A percentile compares a stretch with the other conserved stretches of the same genome.
These are phyloP conservation scores for Dactylorhiza incarnata DNA, from an alignment of 106 monocot genomes.

Conservation along the genomic window DNA sequence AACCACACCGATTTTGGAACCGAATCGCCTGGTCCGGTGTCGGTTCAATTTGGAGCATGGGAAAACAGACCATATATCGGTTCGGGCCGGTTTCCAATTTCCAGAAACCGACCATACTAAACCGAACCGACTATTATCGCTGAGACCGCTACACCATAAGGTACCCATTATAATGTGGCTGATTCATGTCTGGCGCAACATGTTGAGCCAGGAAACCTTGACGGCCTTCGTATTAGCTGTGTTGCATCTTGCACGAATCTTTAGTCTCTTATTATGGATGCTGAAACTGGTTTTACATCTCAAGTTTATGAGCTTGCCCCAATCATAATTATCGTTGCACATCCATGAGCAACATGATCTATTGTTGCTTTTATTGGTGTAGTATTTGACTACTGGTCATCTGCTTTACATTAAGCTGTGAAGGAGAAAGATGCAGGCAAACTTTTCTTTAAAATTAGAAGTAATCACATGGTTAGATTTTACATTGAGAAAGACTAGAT, in stretches of 20 bases:
- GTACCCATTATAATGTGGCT: conserved; percentile 77
- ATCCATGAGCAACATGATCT: neutral
- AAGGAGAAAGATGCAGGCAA: neutral
- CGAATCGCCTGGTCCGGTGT: no score
- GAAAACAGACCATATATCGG: no score
- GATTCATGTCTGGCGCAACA: conserved; percentile 61
- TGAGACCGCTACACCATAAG: no score
- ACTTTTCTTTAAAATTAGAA: neutral
- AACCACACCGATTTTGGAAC: no score
- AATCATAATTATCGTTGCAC: conserved; percentile 31
- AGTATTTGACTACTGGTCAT: neutral
- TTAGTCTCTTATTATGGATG: conserved; percentile 84
- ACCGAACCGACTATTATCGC: no score
- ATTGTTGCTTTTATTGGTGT: neutral
- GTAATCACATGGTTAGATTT: neutral
- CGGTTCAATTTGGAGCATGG: no score
- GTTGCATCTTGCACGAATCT: conserved; percentile 65
- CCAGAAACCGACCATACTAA: no score
- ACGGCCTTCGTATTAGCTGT: conserved; percentile 65
- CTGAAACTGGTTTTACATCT: conserved; percentile 62
- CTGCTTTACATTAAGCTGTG: neutral
- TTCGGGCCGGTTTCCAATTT: no score
- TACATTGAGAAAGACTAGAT: neutral
- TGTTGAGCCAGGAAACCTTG: conserved; percentile 63
- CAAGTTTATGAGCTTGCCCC: conserved; percentile 69